A percentile compares a stretch with the other conserved stretches of the same genome.
Conservation (phyloP, 768 basidiomycete species). For the Suillus cothurnatus region DNA sequence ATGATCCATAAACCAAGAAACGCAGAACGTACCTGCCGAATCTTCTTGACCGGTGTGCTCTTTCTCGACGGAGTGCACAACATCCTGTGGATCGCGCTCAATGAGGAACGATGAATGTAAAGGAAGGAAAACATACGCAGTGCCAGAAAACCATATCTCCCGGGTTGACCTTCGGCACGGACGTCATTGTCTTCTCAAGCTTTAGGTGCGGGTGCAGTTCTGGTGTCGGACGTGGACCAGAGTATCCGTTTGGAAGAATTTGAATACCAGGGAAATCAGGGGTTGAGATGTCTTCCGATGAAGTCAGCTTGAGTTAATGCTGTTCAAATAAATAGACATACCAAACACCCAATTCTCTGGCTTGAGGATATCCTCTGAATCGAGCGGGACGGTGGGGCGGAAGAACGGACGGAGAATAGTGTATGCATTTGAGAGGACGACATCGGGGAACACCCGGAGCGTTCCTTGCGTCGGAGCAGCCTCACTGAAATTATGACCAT, state of each 20-base stretch:
- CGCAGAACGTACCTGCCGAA: constrained; percentile 49
- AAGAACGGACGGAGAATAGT: constrained; percentile 80
- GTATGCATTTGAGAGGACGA: constrained; percentile 69
- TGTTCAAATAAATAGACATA: constrained; percentile 9
- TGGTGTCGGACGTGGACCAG: constrained; percentile 52
- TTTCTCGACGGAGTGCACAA: constrained; percentile 49
- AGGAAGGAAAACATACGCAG: constrained; percentile 40
- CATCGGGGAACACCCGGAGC: constrained; percentile 66
- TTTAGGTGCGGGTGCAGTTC: constrained; percentile 67
- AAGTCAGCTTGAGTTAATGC: neutral
- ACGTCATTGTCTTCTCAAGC: constrained; percentile 66
- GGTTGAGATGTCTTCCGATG: constrained; percentile 43
- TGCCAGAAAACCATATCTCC: constrained; percentile 86
- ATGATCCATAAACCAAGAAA: neutral
- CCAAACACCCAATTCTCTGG: constrained; percentile 60
- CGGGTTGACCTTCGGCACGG: constrained; percentile 69
- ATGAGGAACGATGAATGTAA: neutral
- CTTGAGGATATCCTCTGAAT: constrained; percentile 45
- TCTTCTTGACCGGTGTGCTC: constrained; percentile 58
- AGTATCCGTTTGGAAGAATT: constrained; percentile 26
- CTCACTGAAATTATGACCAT: constrained; percentile 40
- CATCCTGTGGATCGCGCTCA: constrained; percentile 34
- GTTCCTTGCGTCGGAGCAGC: constrained; percentile 74
- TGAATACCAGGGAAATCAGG: constrained; percentile 57
- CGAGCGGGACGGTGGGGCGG: constrained; percentile 44